Percentiles rank a stretch among this genome's conserved stretches.
phyloP scores from a whole-genome alignment of 495 filamentous ascomycete species.

The Daldinia grandis region DNA sequence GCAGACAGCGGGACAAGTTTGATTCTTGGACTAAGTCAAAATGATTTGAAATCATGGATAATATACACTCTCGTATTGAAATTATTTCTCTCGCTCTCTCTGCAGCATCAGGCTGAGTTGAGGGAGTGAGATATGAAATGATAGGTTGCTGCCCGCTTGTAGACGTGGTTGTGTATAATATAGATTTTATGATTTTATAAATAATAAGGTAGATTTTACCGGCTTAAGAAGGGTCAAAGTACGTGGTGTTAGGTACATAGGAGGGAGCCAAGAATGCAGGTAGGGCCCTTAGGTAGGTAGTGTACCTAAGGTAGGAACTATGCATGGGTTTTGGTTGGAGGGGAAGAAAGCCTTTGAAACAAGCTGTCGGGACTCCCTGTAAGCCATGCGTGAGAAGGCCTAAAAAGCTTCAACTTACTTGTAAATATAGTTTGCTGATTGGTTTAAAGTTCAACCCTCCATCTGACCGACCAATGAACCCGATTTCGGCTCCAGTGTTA shows the following conservation, averaged over 20 bases:
- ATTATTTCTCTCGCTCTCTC: conserved; percentile 19
- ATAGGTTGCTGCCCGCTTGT: conserved; percentile 8
- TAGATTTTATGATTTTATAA: background rate
- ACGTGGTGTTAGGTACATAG: too few relatives aligned
- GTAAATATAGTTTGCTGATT: conserved; percentile 9
- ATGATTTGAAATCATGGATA: conserved; percentile 31
- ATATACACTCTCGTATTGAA: conserved; percentile 18
- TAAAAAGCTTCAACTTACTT: conserved; percentile 25
- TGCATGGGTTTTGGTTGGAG: conserved; percentile 1
- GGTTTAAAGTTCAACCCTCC: conserved; percentile 3
- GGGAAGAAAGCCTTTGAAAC: conserved; percentile 1
- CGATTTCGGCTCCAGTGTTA: conserved; percentile 36
- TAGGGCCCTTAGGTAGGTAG: too few relatives aligned
- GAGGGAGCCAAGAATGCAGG: background rate
- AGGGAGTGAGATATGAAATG: conserved; percentile 27
- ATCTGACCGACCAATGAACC: conserved; percentile 26
- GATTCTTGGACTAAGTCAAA: conserved; percentile 9
- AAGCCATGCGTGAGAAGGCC: conserved; percentile 22
- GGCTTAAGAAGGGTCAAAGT: conserved; percentile 17
- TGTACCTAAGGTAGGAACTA: background rate
- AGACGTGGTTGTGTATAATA: conserved; percentile 4
- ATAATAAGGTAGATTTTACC: conserved; percentile 14
- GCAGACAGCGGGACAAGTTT: background rate
- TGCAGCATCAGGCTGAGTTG: conserved; percentile 28
- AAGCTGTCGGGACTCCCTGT: conserved; percentile 28